Evolutionary conservation across 202 grass and related monocot species (phyloP), one percentile per base, ranked within the genome.

Genomic region (Panicum virgatum): DNA sequence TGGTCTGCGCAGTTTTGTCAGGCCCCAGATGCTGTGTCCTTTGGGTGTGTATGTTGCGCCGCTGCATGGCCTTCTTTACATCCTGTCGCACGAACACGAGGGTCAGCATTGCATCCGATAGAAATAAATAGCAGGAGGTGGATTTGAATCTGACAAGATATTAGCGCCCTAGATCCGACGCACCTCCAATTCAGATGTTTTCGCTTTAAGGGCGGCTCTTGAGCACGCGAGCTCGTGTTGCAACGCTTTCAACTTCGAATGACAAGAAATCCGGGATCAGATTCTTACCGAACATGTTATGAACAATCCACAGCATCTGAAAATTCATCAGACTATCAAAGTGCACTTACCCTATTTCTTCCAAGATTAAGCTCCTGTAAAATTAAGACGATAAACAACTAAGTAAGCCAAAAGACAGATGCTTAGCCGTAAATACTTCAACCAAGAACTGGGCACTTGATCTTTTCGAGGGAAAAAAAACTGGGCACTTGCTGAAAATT

Each of bases 291-390:
- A 26, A 56, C 6, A 68, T 47, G 47, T 0, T 10, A 80, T 11
- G 45, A 54, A 69, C 29, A 51, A 61, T 20, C 6, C 39, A 75
- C 46, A 11, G 44, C 0, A 0, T 86, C 37, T 22, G 39, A 68
- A 54, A 19, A 80, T 80, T 70, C 42, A 43, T 76, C 52, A 43
- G 19, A 54, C 37, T 26, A n/a, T 74, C 40, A 61, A 77, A 81
- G 50, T 29, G 3, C 62, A 50, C 90, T 84, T 77, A 92, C 90
- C 54, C 26, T 87, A 9, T 89, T 59, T 82, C 37, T 92, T 7
- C 84, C 90, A 30, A 78, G 58, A 77, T 89, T 92, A 26, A 92
- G 20, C 65, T 87, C 87, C 90, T 92, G 84, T 34, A 47, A 69
- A 82, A 34, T 22, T 13, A 22, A 26, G 16, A 29, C 19, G 27